Evolutionary conservation across 345 rosid species (phyloP).

Genomic region (Syzygium oleosum): DNA sequence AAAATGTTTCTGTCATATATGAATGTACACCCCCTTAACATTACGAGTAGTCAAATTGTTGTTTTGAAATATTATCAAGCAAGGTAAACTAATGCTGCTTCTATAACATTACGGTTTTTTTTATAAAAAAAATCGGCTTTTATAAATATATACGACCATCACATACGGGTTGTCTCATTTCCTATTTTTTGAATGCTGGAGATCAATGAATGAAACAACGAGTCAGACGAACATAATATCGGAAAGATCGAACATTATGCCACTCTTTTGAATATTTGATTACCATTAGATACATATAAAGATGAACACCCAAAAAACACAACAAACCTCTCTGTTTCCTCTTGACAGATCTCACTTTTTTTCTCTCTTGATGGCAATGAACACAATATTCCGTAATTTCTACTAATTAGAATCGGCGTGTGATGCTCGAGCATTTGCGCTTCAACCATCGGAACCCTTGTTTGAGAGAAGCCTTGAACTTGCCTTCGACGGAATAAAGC

Average conservation of each 20-base stretch:
- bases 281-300: background rate
- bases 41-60: no score
- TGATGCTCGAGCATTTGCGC: conserved; percentile 6
- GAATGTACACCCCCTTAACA: no score
- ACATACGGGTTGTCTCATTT: background rate
- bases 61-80: no score
- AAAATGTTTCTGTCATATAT: no score
- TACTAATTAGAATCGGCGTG: background rate
- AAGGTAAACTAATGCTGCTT: no score
- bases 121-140: background rate
- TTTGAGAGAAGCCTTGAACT: background rate
- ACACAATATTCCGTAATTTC: background rate
- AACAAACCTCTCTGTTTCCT: background rate
- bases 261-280: background rate
- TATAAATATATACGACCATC: background rate
- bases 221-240: fast-evolving
- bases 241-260: fast-evolving
- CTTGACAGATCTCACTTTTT: background rate
- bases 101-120: fast-evolving
- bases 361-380: background rate
- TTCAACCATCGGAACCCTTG: background rate
- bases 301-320: background rate
- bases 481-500: background rate
- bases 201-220: fast-evolving
- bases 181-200: background rate